phyloP scores from a whole-genome alignment of 345 rosid genomes.

The Populus davidiana region DNA sequence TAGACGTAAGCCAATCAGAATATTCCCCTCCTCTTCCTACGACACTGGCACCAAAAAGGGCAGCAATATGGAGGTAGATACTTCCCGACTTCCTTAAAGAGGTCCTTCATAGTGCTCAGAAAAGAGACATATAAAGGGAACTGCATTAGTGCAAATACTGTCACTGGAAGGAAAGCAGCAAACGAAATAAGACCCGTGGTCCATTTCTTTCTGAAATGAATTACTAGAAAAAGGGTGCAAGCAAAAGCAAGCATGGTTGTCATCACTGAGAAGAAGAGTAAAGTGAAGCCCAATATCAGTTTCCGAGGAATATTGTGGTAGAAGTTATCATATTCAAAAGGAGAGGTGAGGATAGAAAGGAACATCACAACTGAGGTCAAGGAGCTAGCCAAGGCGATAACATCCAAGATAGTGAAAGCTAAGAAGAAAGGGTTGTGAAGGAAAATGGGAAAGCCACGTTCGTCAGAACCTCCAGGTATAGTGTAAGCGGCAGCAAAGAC shows the following conservation, averaged over 20 bases:
- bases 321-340: constrained; percentile 6
- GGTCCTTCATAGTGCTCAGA: too few relatives aligned
- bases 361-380: constrained; percentile 28
- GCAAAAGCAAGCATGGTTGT: constrained; percentile 22
- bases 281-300: constrained; percentile 15
- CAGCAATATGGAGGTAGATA: too few relatives aligned
- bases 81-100: too few relatives aligned
- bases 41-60: too few relatives aligned
- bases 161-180: constrained; percentile 15
- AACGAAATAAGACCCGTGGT: constrained; percentile 10
- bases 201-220: not conserved
- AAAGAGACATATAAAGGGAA: not conserved
- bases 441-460: constrained; percentile 7
- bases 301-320: not conserved
- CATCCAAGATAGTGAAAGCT: constrained; percentile 22
- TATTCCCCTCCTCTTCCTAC: too few relatives aligned
- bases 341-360: constrained; percentile 23
- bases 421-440: constrained; percentile 9
- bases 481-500: constrained; percentile 21
- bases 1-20: too few relatives aligned
- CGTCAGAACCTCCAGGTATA: constrained; percentile 15
- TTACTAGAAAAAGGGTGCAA: constrained; percentile 16
- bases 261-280: constrained; percentile 23
- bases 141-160: not conserved
- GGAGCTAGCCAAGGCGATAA: constrained; percentile 15